These are phyloP conservation scores for Stenogyne calaminthoides DNA, from an alignment of 305 asterid genomes.

Conservation along the genomic window DNA sequence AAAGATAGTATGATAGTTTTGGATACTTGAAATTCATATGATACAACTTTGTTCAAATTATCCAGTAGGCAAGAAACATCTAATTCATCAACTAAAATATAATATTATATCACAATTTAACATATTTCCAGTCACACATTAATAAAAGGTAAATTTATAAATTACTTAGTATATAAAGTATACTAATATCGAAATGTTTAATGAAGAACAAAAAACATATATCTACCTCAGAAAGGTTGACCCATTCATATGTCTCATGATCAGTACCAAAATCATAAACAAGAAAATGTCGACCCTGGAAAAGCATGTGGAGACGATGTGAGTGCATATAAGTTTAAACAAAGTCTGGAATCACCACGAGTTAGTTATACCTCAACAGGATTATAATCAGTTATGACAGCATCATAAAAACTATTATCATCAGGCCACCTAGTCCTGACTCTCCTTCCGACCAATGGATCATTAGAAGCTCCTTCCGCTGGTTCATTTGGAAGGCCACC, in stretches of 20 bases:
- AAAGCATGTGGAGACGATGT: slow-evolving; percentile 31
- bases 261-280: slow-evolving; percentile 67
- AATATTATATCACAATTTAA: slow-evolving; percentile 9
- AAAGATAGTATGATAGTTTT: neutral
- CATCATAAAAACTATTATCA: slow-evolving; percentile 89
- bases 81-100: slow-evolving; percentile 11
- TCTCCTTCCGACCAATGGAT: slow-evolving; percentile 75
- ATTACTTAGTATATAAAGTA: neutral
- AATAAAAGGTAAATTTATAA: neutral
- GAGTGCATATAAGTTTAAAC: slow-evolving; percentile 25
- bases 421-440: slow-evolving; percentile 92
- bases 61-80: slow-evolving; percentile 18
- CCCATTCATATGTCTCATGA: slow-evolving; percentile 86
- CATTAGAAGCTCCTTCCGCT: slow-evolving; percentile 54
- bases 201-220: slow-evolving; percentile 25
- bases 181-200: slow-evolving; percentile 17
- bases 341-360: slow-evolving; percentile 13
- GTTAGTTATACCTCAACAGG: slow-evolving; percentile 54
- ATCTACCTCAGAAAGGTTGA: slow-evolving; percentile 86
- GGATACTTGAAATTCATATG: neutral
- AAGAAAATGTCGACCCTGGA: slow-evolving; percentile 85
- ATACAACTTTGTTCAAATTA: slow-evolving; percentile 12
- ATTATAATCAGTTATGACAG: slow-evolving; percentile 72
- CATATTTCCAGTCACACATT: slow-evolving; percentile 7
- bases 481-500: slow-evolving; percentile 56